Conservation (phyloP, 1,284 basidiomycete genomes). For the Moesziomyces globuligerus region DNA sequence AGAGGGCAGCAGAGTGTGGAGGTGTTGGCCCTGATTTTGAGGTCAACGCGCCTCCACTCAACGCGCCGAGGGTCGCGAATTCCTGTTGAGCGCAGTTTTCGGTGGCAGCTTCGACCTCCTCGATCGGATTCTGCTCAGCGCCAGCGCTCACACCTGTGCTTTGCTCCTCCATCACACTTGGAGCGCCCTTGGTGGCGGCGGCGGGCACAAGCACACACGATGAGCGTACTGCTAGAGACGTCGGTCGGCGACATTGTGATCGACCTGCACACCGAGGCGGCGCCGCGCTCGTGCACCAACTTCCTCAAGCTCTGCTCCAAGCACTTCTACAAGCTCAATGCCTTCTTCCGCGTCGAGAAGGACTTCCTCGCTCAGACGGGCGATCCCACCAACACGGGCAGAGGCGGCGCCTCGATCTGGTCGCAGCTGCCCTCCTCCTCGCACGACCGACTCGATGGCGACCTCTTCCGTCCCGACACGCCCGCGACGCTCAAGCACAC, state of each 20-base stretch:
- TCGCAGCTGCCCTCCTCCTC: conserved; percentile 68
- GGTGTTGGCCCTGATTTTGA: too few relatives aligned
- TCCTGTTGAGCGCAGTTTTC: too few relatives aligned
- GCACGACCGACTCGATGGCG: conserved; percentile 65
- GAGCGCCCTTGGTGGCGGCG: too few relatives aligned
- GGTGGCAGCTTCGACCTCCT: too few relatives aligned
- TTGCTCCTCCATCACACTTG: too few relatives aligned
- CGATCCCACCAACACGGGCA: conserved; percentile 93
- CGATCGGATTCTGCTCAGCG: too few relatives aligned
- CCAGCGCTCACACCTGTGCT: too few relatives aligned
- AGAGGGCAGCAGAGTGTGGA: too few relatives aligned
- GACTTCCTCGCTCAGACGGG: conserved; percentile 95
- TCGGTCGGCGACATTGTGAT: conserved; percentile 95
- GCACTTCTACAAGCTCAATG: conserved; percentile 94
- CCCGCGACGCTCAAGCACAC: conserved; percentile 81
- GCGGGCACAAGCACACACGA: conserved; percentile 63
- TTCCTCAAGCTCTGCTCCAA: conserved; percentile 96
- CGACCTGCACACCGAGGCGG: conserved; percentile 89
- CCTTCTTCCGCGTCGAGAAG: conserved; percentile 87
- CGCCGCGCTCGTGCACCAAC: conserved; percentile 90
- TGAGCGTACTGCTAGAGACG: conserved; percentile 96
- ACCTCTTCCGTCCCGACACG: conserved; percentile 87
- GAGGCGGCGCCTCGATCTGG: conserved; percentile 70
- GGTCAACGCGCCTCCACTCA: too few relatives aligned
- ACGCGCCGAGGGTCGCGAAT: too few relatives aligned